phyloP scores from a whole-genome alignment of 768 basidiomycete genomes.

The Psilocybe subaeruginosa region DNA sequence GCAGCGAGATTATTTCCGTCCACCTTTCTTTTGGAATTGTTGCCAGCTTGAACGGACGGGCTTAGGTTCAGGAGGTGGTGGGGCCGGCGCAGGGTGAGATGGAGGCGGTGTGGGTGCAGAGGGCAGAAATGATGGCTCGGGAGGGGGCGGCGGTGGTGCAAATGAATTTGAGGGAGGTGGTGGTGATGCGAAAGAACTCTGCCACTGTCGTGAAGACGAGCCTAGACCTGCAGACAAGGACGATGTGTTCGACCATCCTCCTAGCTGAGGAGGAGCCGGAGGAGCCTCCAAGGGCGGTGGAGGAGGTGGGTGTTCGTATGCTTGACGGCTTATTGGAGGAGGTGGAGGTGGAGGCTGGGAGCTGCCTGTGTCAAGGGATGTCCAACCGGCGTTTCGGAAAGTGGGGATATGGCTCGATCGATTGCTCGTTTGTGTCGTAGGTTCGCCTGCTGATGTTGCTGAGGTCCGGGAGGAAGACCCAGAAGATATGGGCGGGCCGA shows the following conservation, averaged over 20 bases:
- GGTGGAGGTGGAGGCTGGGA: constrained; percentile 27
- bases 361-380: constrained; percentile 59
- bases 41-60: constrained; percentile 57
- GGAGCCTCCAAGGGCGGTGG: not conserved
- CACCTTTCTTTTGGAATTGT: constrained; percentile 50
- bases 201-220: constrained; percentile 10
- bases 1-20: constrained; percentile 22
- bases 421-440: not conserved
- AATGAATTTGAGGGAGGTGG: not conserved
- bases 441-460: not conserved
- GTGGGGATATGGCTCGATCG: constrained; percentile 16
- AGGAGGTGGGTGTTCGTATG: constrained; percentile 11
- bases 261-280: not conserved
- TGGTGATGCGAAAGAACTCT: constrained; percentile 20
- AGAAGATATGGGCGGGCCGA: constrained; percentile 6
- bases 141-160: constrained; percentile 25
- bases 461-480: not conserved
- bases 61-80: constrained; percentile 25
- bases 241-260: constrained; percentile 4
- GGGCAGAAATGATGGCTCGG: constrained; percentile 22
- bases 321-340: constrained; percentile 10
- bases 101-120: constrained; percentile 22
- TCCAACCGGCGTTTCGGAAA: constrained; percentile 63
- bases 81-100: constrained; percentile 13
- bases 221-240: constrained; percentile 7